phyloP scores from a whole-genome alignment of 2,329 filamentous ascomycete species.

The Diaporthe destruens region DNA sequence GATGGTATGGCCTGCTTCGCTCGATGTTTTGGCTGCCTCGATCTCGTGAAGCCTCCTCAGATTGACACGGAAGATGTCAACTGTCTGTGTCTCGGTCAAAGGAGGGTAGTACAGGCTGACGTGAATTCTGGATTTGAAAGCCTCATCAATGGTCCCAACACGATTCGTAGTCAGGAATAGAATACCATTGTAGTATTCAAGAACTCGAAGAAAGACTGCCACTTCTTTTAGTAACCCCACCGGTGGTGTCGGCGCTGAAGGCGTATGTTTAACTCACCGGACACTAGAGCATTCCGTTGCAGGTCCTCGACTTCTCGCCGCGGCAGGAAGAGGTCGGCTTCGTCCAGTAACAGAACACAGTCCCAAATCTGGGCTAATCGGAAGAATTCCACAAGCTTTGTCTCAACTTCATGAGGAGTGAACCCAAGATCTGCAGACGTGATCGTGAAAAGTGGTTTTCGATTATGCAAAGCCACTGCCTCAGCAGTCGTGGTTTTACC shows the following conservation, averaged over 20 bases:
- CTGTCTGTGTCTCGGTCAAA: constrained; percentile 44
- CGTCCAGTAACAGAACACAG: constrained; percentile 55
- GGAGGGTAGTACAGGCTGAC: constrained; percentile 52
- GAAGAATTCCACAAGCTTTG: constrained; percentile 43
- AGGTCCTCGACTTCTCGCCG: constrained; percentile 44
- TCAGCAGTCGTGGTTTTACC: constrained; percentile 49
- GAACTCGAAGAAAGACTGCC: constrained; percentile 55
- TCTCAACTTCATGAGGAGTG: constrained; percentile 38
- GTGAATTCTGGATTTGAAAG: constrained; percentile 57
- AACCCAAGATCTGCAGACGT: constrained; percentile 49
- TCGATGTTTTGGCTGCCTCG: neutral
- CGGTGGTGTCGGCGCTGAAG: rapidly evolving
- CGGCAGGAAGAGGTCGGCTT: constrained; percentile 57
- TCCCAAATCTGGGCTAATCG: constrained; percentile 52
- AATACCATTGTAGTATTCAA: constrained; percentile 53
- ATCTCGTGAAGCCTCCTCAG: constrained; percentile 41
- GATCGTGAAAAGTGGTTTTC: constrained; percentile 41
- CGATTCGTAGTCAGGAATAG: constrained; percentile 61
- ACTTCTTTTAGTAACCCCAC: neutral
- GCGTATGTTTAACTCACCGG: constrained; percentile 15
- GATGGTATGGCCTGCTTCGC: neutral
- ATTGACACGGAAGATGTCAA: constrained; percentile 49
- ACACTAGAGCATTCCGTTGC: constrained; percentile 50
- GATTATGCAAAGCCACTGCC: constrained; percentile 28
- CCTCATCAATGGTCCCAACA: constrained; percentile 59